Evolutionary conservation across 768 basidiomycete genomes (phyloP).

Genomic region (Trametes cubensis): DNA sequence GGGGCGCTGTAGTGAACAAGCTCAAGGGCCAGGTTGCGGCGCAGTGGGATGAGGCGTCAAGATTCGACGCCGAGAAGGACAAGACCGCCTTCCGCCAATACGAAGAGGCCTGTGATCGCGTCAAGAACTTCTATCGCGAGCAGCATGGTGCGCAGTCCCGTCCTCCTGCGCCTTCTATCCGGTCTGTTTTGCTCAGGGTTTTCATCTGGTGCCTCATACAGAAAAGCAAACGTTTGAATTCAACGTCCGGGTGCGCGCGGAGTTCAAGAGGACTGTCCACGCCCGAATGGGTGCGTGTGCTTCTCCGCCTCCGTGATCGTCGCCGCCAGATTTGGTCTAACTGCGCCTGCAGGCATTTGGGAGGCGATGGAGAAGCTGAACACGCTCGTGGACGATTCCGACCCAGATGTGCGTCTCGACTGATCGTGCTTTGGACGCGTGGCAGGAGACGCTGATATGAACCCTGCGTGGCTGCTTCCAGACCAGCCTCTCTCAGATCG

Average conservation of each 20-base stretch:
- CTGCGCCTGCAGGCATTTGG: constrained; percentile 53
- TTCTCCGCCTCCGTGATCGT: constrained; percentile 2
- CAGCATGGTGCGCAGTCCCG: constrained; percentile 60
- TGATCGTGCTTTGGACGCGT: not conserved
- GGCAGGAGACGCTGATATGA: constrained; percentile 1
- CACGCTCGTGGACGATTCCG: constrained; percentile 87
- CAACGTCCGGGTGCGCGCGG: constrained; percentile 76
- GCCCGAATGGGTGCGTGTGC: constrained; percentile 63
- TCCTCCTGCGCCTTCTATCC: not conserved
- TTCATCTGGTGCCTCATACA: constrained; percentile 32
- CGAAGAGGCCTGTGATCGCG: constrained; percentile 74
- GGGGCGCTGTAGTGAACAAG: constrained; percentile 56
- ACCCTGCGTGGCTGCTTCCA: constrained; percentile 32
- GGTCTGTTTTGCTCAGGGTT: constrained; percentile 7
- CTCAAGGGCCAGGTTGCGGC: constrained; percentile 54
- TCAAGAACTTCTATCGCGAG: constrained; percentile 76
- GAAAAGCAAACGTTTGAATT: constrained; percentile 88
- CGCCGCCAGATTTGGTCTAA: constrained; percentile 1
- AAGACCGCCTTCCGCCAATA: constrained; percentile 73
- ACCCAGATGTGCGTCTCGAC: constrained; percentile 68
- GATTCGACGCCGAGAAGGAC: constrained; percentile 65
- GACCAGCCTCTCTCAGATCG: constrained; percentile 83
- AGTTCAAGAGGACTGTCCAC: constrained; percentile 67
- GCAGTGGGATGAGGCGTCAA: constrained; percentile 53
- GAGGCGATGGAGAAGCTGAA: constrained; percentile 86